Evolutionary conservation across 2,329 filamentous ascomycete species (phyloP).

Genomic region (Rutstroemia sp.): DNA sequence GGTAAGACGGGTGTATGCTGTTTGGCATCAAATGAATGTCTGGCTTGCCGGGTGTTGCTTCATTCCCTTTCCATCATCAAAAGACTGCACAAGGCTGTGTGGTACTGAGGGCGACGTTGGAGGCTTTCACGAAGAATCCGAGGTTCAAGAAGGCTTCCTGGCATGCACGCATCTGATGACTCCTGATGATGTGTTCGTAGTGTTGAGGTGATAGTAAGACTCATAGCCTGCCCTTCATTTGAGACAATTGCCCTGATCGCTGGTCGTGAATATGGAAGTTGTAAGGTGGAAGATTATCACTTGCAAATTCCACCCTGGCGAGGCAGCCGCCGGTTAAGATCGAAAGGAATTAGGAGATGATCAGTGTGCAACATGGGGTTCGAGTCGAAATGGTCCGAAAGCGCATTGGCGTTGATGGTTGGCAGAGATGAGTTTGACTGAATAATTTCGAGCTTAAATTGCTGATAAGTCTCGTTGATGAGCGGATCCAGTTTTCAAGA

Average conservation of each 20-base stretch:
- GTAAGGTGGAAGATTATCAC: slow-evolving; percentile 4
- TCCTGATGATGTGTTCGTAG: slow-evolving; percentile 6
- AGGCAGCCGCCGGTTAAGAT: slow-evolving; percentile 5
- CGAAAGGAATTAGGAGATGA: not conserved
- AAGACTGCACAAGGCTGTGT: not conserved
- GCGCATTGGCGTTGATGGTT: slow-evolving; percentile 5
- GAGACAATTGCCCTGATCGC: slow-evolving; percentile 3
- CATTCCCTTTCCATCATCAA: not conserved
- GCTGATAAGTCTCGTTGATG: not conserved
- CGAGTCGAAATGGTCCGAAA: slow-evolving; percentile 3
- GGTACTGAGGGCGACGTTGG: too few relatives aligned
- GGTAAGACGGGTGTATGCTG: slow-evolving; percentile 5
- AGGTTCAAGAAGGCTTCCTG: slow-evolving; percentile 1
- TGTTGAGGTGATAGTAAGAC: not conserved
- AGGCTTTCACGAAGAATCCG: too few relatives aligned
- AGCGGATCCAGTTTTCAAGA: slow-evolving; percentile 10
- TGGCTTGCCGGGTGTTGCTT: slow-evolving; percentile 6
- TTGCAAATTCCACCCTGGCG: not conserved
- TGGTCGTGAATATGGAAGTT: not conserved
- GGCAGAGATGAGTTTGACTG: slow-evolving; percentile 3
- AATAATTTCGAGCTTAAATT: slow-evolving; percentile 6
- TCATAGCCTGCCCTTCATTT: not conserved
- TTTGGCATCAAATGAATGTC: slow-evolving; percentile 1
- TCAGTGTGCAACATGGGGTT: slow-evolving; percentile 3
- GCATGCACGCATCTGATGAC: not conserved